phyloP scores from a whole-genome alignment of 345 rosid genomes.

The Eucalyptus decipiens region DNA sequence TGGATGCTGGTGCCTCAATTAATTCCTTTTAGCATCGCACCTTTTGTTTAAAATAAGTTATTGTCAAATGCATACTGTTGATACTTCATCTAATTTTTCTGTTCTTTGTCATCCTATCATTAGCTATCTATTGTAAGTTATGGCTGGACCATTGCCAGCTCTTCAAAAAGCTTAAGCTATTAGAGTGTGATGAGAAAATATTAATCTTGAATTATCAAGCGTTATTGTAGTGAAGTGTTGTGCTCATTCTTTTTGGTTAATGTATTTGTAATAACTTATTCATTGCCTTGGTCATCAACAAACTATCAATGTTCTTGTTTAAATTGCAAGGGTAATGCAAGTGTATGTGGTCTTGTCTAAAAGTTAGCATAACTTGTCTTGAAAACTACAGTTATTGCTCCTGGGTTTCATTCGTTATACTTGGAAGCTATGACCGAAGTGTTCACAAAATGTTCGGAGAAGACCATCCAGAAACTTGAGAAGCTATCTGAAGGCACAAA shows the following conservation, averaged over 20 bases:
- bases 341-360: background rate
- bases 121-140: background rate
- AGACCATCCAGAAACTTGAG: constrained; percentile 64
- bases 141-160: background rate
- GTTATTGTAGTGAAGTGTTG: background rate
- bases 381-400: constrained; percentile 63
- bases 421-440: constrained; percentile 87
- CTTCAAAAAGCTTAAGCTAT: background rate
- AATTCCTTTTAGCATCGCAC: background rate
- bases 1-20: background rate
- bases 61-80: background rate
- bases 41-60: background rate
- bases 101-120: background rate
- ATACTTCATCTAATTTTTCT: background rate
- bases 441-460: constrained; percentile 68
- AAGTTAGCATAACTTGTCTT: background rate
- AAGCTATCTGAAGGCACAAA: constrained; percentile 37
- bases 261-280: background rate
- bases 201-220: background rate
- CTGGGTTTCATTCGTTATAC: constrained; percentile 74
- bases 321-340: background rate
- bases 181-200: background rate
- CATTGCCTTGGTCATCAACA: background rate
- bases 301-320: background rate
- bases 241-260: background rate